A percentile compares a stretch with the other conserved stretches of the same genome.
Conservation (phyloP, 345 rosid genomes). For the Eucalyptus decipiens region DNA sequence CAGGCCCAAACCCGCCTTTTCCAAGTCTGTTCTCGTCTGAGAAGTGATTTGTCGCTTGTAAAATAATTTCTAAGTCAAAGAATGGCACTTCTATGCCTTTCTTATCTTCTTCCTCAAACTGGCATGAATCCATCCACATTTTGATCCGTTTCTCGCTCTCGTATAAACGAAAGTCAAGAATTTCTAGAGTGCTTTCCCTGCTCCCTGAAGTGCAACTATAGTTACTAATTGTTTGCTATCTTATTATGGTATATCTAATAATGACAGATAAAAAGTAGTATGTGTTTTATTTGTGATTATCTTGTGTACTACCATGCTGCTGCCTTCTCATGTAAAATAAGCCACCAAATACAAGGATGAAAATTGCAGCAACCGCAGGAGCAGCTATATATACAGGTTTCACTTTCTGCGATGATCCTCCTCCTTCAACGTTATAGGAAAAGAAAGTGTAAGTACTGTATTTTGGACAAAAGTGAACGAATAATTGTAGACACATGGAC, state of each 20-base stretch:
- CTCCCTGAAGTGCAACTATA: background rate
- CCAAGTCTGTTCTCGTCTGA: slow-evolving; percentile 38
- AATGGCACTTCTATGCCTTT: slow-evolving; percentile 30
- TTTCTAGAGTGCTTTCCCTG: background rate
- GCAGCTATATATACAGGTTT: background rate
- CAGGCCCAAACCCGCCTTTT: slow-evolving; percentile 52
- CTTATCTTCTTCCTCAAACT: slow-evolving; percentile 11
- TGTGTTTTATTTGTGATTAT: background rate
- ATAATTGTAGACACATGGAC: background rate
- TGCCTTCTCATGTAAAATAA: background rate
- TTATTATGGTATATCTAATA: background rate
- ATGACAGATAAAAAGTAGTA: no score
- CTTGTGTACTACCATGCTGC: background rate
- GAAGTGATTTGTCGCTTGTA: slow-evolving; percentile 35
- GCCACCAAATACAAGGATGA: background rate
- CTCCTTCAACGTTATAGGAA: background rate
- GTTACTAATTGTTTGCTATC: background rate
- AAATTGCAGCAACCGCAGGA: background rate
- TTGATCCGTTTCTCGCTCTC: slow-evolving; percentile 10
- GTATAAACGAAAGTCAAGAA: background rate
- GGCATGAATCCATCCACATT: slow-evolving; percentile 6
- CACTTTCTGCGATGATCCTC: background rate
- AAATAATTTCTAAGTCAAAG: slow-evolving; percentile 18
- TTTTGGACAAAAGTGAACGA: background rate
- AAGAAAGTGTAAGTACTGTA: no score